Conservation (phyloP, 1,284 basidiomycete genomes). For the Coniferiporia weirii region DNA sequence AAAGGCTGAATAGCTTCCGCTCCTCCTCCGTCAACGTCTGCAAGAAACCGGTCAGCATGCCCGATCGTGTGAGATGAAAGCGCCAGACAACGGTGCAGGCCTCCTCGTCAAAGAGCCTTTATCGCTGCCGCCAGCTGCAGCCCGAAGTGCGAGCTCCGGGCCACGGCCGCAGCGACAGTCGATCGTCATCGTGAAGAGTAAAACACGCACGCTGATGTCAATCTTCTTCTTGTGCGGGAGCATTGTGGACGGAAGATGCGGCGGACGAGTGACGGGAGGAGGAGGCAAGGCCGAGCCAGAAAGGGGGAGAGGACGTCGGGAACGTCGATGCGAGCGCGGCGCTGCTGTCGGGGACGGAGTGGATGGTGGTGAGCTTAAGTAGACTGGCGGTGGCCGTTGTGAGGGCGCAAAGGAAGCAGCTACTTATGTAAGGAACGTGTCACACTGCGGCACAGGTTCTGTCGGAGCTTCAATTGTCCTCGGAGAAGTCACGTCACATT, state of each 20-base stretch:
- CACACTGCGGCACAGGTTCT: neutral
- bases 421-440: neutral
- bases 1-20: slow-evolving; percentile 90
- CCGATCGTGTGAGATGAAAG: neutral
- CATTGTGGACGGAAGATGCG: slow-evolving; percentile 44
- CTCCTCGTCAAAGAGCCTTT: neutral
- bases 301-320: slow-evolving; percentile 12
- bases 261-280: slow-evolving; percentile 24
- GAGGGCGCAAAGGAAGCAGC: neutral
- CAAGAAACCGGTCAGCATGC: slow-evolving; percentile 21
- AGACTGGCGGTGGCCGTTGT: neutral
- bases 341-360: neutral
- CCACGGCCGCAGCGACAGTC: neutral
- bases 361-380: slow-evolving; percentile 6
- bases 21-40: slow-evolving; percentile 88
- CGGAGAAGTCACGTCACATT: neutral
- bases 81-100: neutral
- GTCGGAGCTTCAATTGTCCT: neutral
- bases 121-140: no score
- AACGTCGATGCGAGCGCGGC: slow-evolving; percentile 9
- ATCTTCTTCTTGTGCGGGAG: slow-evolving; percentile 85
- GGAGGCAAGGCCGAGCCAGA: slow-evolving; percentile 24
- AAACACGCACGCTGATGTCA: slow-evolving; percentile 73
- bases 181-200: slow-evolving; percentile 2
- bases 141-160: no score